Base-by-base conservation (phyloP, 345 rosid species). In the Lepidium aucheri region DNA sequence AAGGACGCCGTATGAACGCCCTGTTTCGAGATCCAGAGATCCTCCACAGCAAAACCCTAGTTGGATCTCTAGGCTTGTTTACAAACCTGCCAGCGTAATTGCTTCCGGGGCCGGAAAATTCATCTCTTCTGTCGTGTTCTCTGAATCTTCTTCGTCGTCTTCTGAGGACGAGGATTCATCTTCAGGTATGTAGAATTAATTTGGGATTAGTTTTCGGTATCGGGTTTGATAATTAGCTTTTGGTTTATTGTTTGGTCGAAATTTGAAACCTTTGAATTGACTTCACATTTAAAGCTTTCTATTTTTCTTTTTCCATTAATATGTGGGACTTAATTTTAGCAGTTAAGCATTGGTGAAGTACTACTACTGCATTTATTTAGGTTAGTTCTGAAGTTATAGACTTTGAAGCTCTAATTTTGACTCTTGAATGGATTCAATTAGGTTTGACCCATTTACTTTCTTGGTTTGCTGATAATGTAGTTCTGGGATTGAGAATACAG, bases 61-160 rank as follows among this genome's bases (percentile, higher is more conserved):
- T 78, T 93, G 98, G 98, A 78, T 93, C 60, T 85, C 97, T 61
- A 84, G 79, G 63, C 80, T 83, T 72, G 67, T 92, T 70, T 74
- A 74, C 36, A 82, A 85, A 22, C 98, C 96, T 3, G 84, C 98
- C 57, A 91, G 87, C 54, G 51, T 80, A 60, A 80, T 90, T 75
- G 96, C 89, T 53, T 74, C 86, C 54, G 87, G 97, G 56, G 90
- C 97, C 34, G 91, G 87, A 0, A 84, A 82, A 77, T 75, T 85
- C 39, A 73, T 93, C 17, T 68, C 84, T 69, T 79, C 96, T 14
- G 92, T 90, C 74, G 81, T 93, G 55, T 76, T 76, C 69, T 54
- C 83, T 14, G 90, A 82, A 0, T 82, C 92, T 16, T 79, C 88
- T 4, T 76, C 81, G 0, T 82, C 86, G 2, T 83, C 83, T 10